phyloP scores from a whole-genome alignment of 1,284 basidiomycete species.

The Rhodotorula sp. region DNA sequence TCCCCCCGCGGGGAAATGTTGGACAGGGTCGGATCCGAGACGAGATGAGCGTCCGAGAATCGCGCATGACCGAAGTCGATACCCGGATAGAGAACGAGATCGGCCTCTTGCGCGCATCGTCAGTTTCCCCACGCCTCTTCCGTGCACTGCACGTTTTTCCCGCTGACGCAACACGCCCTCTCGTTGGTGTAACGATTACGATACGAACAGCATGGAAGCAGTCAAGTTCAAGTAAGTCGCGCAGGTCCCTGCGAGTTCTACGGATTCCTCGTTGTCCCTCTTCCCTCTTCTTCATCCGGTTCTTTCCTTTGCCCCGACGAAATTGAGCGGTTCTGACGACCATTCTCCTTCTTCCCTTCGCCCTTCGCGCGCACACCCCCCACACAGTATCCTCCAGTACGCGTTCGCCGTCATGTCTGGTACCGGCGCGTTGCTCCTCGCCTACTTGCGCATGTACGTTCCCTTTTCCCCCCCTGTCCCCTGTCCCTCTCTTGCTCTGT shows the following conservation, averaged over 20 bases:
- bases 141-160: neutral
- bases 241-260: neutral
- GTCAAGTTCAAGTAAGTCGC: constrained; percentile 43
- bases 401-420: constrained; percentile 43
- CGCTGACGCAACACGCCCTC: neutral
- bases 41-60: constrained; percentile 84
- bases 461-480: neutral
- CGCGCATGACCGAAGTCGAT: constrained; percentile 98
- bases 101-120: constrained; percentile 70
- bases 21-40: constrained; percentile 75
- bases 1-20: constrained; percentile 7
- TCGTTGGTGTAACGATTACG: neutral
- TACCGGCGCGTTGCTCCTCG: constrained; percentile 43
- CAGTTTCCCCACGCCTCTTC: neutral
- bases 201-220: constrained; percentile 39
- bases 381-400: constrained; percentile 43
- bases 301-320: too few species aligned
- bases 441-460: constrained; percentile 40
- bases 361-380: neutral
- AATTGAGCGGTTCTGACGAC: too few species aligned
- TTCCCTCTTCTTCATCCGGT: neutral
- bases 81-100: constrained; percentile 97
- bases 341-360: neutral
- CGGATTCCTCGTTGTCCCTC: neutral
- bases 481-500: too few species aligned